Percentiles rank a stretch among this genome's conserved stretches.
These are phyloP conservation scores for Phytophthora hibernalis DNA, from an alignment of 352 stramenopile species.

Conservation along the genomic window DNA sequence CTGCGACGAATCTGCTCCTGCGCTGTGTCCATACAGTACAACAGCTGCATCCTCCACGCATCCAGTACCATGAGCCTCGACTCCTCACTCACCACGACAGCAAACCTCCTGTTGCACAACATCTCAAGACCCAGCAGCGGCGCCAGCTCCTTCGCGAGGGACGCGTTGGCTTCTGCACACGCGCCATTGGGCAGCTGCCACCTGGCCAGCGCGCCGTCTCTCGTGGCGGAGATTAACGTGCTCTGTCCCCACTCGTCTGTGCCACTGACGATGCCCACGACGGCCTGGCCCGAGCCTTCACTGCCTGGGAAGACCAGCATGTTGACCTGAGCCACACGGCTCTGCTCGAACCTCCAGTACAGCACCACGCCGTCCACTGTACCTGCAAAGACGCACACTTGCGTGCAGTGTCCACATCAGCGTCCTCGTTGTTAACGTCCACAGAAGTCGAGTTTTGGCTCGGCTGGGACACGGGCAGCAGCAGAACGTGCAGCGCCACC, in stretches of 20 bases:
- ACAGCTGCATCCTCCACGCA: conserved; percentile 73
- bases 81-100: conserved; percentile 74
- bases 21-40: conserved; percentile 79
- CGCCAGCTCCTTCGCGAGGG: conserved; percentile 62
- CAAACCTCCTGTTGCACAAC: conserved; percentile 75
- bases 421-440: conserved; percentile 39
- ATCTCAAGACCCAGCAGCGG: conserved; percentile 77
- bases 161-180: conserved; percentile 60
- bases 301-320: conserved; percentile 56
- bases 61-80: conserved; percentile 83
- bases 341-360: conserved; percentile 76
- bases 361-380: conserved; percentile 70
- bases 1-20: conserved; percentile 84
- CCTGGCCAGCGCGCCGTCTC: conserved; percentile 57
- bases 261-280: conserved; percentile 71
- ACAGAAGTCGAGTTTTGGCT: conserved; percentile 64
- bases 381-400: conserved; percentile 78
- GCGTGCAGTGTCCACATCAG: conserved; percentile 40
- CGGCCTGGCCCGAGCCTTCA: conserved; percentile 28
- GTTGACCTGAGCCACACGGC: conserved; percentile 70
- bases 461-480: conserved; percentile 69
- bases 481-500: conserved; percentile 66
- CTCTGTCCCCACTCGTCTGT: conserved; percentile 84
- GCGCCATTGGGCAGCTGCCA: conserved; percentile 78
- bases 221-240: conserved; percentile 68